Percentiles rank a stretch among this genome's conserved stretches.
Evolutionary conservation across 441 rosid genomes (phyloP).

Genomic region (Daphne laureola): DNA sequence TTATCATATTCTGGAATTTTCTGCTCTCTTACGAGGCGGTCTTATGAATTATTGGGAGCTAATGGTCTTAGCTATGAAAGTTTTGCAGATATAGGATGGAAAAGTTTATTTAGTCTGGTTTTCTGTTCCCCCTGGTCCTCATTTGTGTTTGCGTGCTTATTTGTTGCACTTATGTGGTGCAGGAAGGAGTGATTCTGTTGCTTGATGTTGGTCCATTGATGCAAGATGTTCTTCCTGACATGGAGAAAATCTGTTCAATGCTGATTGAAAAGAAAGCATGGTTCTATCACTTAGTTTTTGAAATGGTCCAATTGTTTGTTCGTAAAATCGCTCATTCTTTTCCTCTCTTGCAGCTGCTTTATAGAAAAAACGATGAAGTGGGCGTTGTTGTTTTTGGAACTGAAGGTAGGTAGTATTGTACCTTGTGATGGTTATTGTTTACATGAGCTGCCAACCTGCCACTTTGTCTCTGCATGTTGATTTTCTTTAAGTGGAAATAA

Average conservation of each 20-base stretch:
- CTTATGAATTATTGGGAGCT: background rate
- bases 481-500: too few relatives aligned
- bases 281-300: slow-evolving; percentile 5
- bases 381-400: slow-evolving; percentile 87
- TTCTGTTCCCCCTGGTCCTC: background rate
- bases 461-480: too few relatives aligned
- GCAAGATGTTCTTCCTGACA: slow-evolving; percentile 56
- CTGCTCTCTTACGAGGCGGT: background rate
- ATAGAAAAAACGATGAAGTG: slow-evolving; percentile 71
- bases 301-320: background rate
- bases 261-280: slow-evolving; percentile 71
- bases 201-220: slow-evolving; percentile 87
- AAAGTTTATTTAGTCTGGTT: background rate
- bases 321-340: slow-evolving; percentile 6
- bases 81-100: background rate
- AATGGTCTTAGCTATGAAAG: background rate
- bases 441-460: too few relatives aligned
- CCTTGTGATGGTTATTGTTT: too few relatives aligned
- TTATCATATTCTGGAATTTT: too few relatives aligned
- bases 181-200: slow-evolving; percentile 75
- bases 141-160: background rate
- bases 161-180: slow-evolving; percentile 13
- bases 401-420: slow-evolving; percentile 37
- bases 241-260: slow-evolving; percentile 64
- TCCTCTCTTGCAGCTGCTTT: slow-evolving; percentile 54